phyloP scores from a whole-genome alignment of 1,284 basidiomycete genomes.

The Papiliotrema terrestris region DNA sequence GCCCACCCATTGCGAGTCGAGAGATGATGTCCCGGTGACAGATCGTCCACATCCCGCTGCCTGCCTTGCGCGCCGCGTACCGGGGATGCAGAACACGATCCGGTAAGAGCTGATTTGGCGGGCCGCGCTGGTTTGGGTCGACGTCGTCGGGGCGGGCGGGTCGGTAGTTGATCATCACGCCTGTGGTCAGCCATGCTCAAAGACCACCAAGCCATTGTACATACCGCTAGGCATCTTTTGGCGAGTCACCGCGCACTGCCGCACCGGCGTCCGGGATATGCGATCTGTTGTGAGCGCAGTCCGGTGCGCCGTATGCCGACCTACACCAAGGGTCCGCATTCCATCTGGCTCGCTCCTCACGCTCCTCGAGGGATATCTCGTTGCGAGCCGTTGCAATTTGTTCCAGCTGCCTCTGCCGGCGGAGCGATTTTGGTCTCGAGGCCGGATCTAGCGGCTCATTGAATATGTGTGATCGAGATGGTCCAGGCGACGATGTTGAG shows the following conservation, averaged over 20 bases:
- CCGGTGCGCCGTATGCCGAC: too few relatives aligned
- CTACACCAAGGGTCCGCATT: background rate
- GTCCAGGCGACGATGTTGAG: background rate
- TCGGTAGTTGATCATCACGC: slow-evolving; percentile 17
- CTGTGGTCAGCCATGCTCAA: background rate
- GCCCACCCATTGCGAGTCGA: background rate
- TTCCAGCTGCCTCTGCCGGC: background rate
- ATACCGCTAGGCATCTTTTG: slow-evolving; percentile 8
- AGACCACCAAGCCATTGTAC: background rate
- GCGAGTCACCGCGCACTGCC: slow-evolving; percentile 7
- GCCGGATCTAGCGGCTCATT: background rate
- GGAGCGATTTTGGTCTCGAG: background rate
- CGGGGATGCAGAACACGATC: slow-evolving; percentile 11
- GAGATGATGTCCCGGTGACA: slow-evolving; percentile 10
- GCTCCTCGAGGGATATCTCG: background rate
- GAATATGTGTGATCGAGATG: background rate
- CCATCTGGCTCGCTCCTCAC: background rate
- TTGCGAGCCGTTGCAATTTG: background rate
- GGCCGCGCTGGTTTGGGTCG: too few relatives aligned
- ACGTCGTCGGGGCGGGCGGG: background rate
- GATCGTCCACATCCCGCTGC: slow-evolving; percentile 10
- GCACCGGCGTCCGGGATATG: slow-evolving; percentile 8
- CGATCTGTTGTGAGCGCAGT: slow-evolving; percentile 1
- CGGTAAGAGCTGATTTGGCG: slow-evolving; percentile 7
- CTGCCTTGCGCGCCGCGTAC: background rate